Evolutionary conservation across 1,284 basidiomycete species (phyloP), one percentile per base, ranked within the genome.

Genomic region (Rhodotorula sp.): DNA sequence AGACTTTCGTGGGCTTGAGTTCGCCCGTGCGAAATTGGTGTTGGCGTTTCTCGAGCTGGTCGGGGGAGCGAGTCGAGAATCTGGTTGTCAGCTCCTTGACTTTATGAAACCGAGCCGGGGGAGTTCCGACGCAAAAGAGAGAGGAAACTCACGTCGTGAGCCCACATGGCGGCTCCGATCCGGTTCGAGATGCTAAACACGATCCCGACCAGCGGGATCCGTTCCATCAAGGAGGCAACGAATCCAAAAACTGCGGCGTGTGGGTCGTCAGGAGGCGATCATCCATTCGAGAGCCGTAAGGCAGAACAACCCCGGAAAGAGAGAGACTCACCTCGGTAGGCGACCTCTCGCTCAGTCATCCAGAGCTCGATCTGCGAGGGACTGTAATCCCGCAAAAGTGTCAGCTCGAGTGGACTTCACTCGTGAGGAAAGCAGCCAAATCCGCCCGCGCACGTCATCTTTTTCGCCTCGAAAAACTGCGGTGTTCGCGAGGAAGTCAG

Each of bases 131-230:
- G 38, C 2, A 14, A n/a, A 34, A 48, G 34, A 31, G 8, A 12
- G 48, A 50, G 28, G 15, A 45, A 2, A 61, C 66, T n/a, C 28
- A 68, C 67, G 19, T 68, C 76, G 63, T 76, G 74, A 0, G 75
- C 73, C 64, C 74, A 77, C 78, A 79, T 79, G 1, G 78, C 78
- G 3, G 78, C 73, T 15, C 77, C 77, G 52, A 80, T 79, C 3
- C 78, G 61, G 66, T 80, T 80, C 26, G 77, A 78, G 63, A 80
- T 76, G 60, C 67, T 71, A 64, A 80, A 78, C 15, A 79, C 59
- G 57, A 80, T 67, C 6, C 79, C 79, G 26, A 80, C 34, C 38
- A 80, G 31, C 3, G 79, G 79, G 26, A 78, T 60, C 10, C 77
- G 72, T 62, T 80, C 79, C 18, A 78, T 21, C 1, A 79, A 31